Conservation (phyloP, 129 eudicot species). For the Silybum marianum region DNA sequence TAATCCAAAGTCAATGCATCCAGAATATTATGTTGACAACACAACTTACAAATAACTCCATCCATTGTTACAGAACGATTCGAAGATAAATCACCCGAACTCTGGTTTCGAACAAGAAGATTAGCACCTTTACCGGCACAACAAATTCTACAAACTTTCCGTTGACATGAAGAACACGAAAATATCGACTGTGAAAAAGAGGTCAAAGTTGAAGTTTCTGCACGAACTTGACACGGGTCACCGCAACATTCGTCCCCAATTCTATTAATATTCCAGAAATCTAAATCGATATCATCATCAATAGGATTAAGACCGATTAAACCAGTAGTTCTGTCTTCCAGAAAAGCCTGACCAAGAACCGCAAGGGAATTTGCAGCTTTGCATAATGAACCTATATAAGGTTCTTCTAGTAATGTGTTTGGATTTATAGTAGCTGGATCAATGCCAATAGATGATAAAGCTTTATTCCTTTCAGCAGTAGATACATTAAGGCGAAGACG, state of each 20-base stretch:
- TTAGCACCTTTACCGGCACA: conserved; percentile 93
- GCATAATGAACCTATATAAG: conserved; percentile 58
- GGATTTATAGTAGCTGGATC: conserved; percentile 91
- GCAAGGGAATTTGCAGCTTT: conserved; percentile 67
- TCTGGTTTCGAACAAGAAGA: conserved; percentile 51
- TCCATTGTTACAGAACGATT: conserved; percentile 50
- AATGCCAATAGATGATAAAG: conserved; percentile 69
- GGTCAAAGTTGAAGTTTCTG: conserved; percentile 42
- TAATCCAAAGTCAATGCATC: conserved; percentile 85
- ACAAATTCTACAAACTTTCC: conserved; percentile 75
- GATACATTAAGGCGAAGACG: conserved; percentile 73
- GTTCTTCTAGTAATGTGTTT: conserved; percentile 60
- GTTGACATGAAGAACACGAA: conserved; percentile 61
- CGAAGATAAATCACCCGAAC: conserved; percentile 43
- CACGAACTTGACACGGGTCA: conserved; percentile 68
- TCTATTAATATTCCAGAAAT: conserved; percentile 80
- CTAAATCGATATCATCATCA: conserved; percentile 43
- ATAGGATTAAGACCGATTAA: conserved; percentile 65
- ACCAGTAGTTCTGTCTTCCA: conserved; percentile 64
- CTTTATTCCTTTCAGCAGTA: conserved; percentile 82
- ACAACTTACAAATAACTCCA: conserved; percentile 71
- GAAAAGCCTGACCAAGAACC: conserved; percentile 72
- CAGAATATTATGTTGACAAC: conserved; percentile 74
- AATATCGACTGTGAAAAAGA: conserved; percentile 43
- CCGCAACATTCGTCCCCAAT: conserved; percentile 74